Evolutionary conservation across 805 yeast species (phyloP), one percentile per base, ranked within the genome.

Genomic region (Saturnispora diversa): DNA sequence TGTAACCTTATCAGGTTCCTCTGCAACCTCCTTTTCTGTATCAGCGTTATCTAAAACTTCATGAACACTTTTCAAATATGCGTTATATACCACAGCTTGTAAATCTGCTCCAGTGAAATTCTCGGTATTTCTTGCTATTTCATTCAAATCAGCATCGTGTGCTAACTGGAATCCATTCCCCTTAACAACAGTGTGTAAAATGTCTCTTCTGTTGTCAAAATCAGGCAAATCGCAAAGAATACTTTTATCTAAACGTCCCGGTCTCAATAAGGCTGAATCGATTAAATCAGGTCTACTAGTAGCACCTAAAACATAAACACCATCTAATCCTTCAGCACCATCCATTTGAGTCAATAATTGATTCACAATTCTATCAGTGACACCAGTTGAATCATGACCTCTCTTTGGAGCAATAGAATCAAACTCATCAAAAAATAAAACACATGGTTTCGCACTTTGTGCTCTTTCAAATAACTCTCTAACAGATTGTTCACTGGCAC

Each of bases 311-410:
- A 92, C 95, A 56, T 92, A 90, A 2, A 92, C 97, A 3, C 97
- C 97, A 52, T 88, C 97, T 22, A 88, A 66, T 0, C 97, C 97
- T 59, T 92, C 97, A 1, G 97, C 97, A 64, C 98, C 98, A 60
- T 92, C 98, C 95, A 92, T 88, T 58, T 92, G 97, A 0, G 98
- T 92, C 52, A 92, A 72, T 76, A 92, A 75, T 57, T 92, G 98
- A 62, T 92, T 92, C 20, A 92, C 98, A 30, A 92, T 96, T 51
- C 98, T 72, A 58, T 92, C 98, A 3, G 97, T 92, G 4, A 92
- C 97, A 42, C 97, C 97, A 0, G 97, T 88, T 1, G 95, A 84
- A 57, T 90, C 98, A 54, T 88, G 97, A 2, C 97, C 97, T 70
- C 97, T 80, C 58, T 88, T 88, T 1, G 97, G 97, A 0, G 97